Evolutionary conservation across 2,329 filamentous ascomycete genomes (phyloP).

Genomic region (Penicillium sp.): DNA sequence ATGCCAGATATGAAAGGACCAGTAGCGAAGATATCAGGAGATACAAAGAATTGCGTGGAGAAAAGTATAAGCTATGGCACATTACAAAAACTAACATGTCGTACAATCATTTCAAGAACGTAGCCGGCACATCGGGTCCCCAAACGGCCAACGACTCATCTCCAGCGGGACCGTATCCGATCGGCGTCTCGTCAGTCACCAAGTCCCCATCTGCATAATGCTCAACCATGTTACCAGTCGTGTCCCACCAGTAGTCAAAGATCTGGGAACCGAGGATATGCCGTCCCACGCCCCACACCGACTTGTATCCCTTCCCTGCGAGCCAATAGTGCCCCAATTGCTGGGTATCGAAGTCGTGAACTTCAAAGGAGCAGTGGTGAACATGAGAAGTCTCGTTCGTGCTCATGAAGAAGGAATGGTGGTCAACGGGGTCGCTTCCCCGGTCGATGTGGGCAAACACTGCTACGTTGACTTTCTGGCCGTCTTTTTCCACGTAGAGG

Average conservation of each 20-base stretch:
- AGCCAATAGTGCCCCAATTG: constrained; percentile 47
- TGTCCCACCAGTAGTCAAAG: constrained; percentile 48
- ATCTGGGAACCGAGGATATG: constrained; percentile 45
- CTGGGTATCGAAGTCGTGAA: constrained; percentile 48
- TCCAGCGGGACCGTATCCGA: constrained; percentile 27
- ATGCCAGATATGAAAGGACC: too few relatives aligned
- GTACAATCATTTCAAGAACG: constrained; percentile 23
- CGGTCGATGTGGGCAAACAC: constrained; percentile 46
- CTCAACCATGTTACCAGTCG: constrained; percentile 22
- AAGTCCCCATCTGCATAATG: constrained; percentile 48
- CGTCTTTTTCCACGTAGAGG: constrained; percentile 18
- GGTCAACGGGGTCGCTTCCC: constrained; percentile 41
- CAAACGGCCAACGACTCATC: constrained; percentile 30
- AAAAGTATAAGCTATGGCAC: too few relatives aligned
- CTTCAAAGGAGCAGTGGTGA: constrained; percentile 45
- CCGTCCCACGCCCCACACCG: constrained; percentile 45
- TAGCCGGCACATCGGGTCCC: constrained; percentile 29
- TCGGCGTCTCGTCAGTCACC: constrained; percentile 37
- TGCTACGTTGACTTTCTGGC: constrained; percentile 26
- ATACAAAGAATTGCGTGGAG: too few relatives aligned
- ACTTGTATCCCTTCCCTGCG: constrained; percentile 37
- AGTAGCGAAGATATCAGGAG: too few relatives aligned
- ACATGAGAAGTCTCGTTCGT: constrained; percentile 33
- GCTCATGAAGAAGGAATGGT: constrained; percentile 47
- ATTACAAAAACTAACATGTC: too few relatives aligned